Percentiles rank a stretch among this genome's conserved stretches.
Conservation (phyloP, 805 yeast genomes). For the Phaffomyces opuntiae region DNA sequence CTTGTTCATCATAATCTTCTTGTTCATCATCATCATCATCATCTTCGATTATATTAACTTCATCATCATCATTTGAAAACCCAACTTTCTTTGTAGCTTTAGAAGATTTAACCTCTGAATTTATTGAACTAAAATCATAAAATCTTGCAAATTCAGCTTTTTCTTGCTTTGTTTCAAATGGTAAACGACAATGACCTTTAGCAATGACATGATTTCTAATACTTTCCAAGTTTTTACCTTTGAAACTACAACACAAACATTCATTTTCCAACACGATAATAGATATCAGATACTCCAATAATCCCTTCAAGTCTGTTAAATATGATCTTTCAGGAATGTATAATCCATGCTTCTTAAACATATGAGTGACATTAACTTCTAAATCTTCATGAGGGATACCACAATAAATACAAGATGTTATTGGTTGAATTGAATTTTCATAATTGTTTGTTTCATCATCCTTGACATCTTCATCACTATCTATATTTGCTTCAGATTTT, state of each 20-base stretch:
- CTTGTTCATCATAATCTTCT: conserved; percentile 13
- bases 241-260: conserved; percentile 76
- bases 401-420: conserved; percentile 51
- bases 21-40: conserved; percentile 5
- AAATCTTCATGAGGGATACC: conserved; percentile 44
- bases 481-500: conserved; percentile 3
- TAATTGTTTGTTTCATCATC: conserved; percentile 21
- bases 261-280: conserved; percentile 77
- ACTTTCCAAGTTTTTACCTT: conserved; percentile 79
- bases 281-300: conserved; percentile 70
- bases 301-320: conserved; percentile 61
- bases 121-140: conserved; percentile 75
- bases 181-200: conserved; percentile 83
- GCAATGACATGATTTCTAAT: conserved; percentile 82
- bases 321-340: conserved; percentile 79
- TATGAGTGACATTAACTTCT: conserved; percentile 62
- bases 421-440: conserved; percentile 31
- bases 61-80: conserved; percentile 26
- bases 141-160: conserved; percentile 68
- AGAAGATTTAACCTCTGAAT: conserved; percentile 31
- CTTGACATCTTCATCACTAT: neutral
- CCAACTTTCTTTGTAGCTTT: conserved; percentile 24
- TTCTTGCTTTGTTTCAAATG: conserved; percentile 79
- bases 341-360: conserved; percentile 76
- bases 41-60: conserved; percentile 25